Base-by-base conservation (phyloP, 805 yeast species). In the Lipomyces sp. region DNA sequence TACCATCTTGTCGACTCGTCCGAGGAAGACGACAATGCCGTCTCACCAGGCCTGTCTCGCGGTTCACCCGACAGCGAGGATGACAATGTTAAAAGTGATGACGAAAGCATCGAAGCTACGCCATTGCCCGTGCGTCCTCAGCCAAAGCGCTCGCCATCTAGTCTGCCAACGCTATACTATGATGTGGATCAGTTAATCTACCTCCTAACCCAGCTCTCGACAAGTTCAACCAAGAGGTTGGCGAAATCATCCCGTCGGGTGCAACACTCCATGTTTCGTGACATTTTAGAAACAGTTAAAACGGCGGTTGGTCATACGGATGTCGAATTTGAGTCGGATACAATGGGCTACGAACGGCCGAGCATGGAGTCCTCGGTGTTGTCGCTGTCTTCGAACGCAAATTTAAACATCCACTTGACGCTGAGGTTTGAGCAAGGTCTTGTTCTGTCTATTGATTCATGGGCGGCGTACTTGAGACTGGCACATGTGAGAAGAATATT, bases 201-300 rank as follows among this genome's bases (percentile, higher is more conserved):
- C 39, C 57, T 30, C 8, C 62, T 71, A 11, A 57, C 71, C 11
- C 70, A 70, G 35, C 64, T 72, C 34, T 64, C 74, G 30, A 72
- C 72, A 24, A 62, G 61, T 57, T 69, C 73, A 24, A 42, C 72
- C 7, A 72, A 72, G 53, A 60, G 66, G n/a, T 37, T 73, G 10
- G 64, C 74, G 10, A 72, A 72, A 51, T 57, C 71, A 6, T 63
- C 70, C n/a, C 64, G 74, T 15, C 56, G 64, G 24, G 66, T 48
- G 4, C 74, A 68, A 57, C 73, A 70, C 34, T 67, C 72, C 13
- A 63, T 70, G 34, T 72, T 72, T 51, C 69, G 74, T 3, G 74
- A 72, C 55, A 66, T 72, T 11, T 59, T 70, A 39, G 70, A 63
- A n/a, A 72, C 74, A 2, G 74, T 72, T 4, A 59, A 51, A n/a